A percentile compares a stretch with the other conserved stretches of the same genome.
Conservation (phyloP, 306 rosid genomes). For the Dalbergia cochinchinensis region DNA sequence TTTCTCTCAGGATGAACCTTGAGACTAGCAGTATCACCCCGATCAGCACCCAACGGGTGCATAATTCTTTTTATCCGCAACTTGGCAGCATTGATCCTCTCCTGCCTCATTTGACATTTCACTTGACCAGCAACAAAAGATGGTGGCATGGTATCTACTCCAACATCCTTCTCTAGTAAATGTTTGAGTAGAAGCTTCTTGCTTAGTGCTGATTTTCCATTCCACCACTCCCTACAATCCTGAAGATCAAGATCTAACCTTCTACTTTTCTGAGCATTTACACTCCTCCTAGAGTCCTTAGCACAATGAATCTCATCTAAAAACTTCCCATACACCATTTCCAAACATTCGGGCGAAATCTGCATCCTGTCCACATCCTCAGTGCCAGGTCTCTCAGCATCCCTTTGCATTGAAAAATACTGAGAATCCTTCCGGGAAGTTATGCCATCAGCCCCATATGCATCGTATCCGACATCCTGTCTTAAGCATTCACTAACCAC, state of each 20-base stretch:
- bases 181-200: conserved; percentile 68
- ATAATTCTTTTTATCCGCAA: conserved; percentile 61
- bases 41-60: conserved; percentile 51
- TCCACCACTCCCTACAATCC: conserved; percentile 76
- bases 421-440: conserved; percentile 47
- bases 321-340: conserved; percentile 60
- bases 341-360: conserved; percentile 73
- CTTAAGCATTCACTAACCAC: conserved; percentile 62
- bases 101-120: conserved; percentile 64
- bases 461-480: conserved; percentile 49
- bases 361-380: conserved; percentile 45
- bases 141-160: conserved; percentile 76
- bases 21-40: conserved; percentile 5
- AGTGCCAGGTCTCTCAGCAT: neutral
- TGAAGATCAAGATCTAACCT: conserved; percentile 38
- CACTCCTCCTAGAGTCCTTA: conserved; percentile 44
- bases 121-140: conserved; percentile 62
- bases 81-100: conserved; percentile 73
- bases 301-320: conserved; percentile 40
- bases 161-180: conserved; percentile 74
- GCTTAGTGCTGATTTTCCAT: conserved; percentile 79
- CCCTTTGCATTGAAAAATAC: conserved; percentile 45
- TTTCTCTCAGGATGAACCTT: conserved; percentile 39
- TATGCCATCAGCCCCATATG: conserved; percentile 38
- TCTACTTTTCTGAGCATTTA: conserved; percentile 42